Percentiles rank a stretch among this genome's conserved stretches.
Evolutionary conservation across 2,329 filamentous ascomycete species (phyloP).

Genomic region (Xylariaceae sp.): DNA sequence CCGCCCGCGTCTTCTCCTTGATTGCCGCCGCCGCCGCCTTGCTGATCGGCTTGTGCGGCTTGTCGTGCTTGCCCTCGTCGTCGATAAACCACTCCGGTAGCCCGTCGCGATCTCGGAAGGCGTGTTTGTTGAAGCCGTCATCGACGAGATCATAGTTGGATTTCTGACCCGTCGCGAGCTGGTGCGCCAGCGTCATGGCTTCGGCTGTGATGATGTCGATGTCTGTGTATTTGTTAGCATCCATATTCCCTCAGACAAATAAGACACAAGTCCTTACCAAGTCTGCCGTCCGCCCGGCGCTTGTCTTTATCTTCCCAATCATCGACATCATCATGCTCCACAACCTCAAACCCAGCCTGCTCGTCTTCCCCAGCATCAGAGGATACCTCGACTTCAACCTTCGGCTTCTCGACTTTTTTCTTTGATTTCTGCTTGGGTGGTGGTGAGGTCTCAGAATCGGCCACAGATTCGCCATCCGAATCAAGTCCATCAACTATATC

Average conservation of each 20-base stretch:
- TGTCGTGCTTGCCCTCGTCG: slow-evolving; percentile 84
- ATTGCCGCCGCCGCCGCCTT: slow-evolving; percentile 89
- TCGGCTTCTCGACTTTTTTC: slow-evolving; percentile 24
- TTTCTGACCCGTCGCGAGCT: slow-evolving; percentile 84
- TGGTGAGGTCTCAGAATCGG: slow-evolving; percentile 27
- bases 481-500: slow-evolving; percentile 26
- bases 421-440: slow-evolving; percentile 30
- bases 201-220: slow-evolving; percentile 99
- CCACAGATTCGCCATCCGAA: slow-evolving; percentile 35
- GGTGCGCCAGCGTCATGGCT: slow-evolving; percentile 95
- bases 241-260: no score
- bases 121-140: slow-evolving; percentile 90
- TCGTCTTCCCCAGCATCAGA: slow-evolving; percentile 45
- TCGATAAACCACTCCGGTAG: slow-evolving; percentile 98
- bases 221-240: slow-evolving; percentile 52
- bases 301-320: slow-evolving; percentile 71
- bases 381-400: slow-evolving; percentile 18
- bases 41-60: slow-evolving; percentile 82
- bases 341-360: slow-evolving; percentile 61
- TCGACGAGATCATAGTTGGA: slow-evolving; percentile 80
- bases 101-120: slow-evolving; percentile 88
- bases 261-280: slow-evolving; percentile 48
- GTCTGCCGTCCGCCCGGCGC: slow-evolving; percentile 63
- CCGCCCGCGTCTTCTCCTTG: slow-evolving; percentile 88
- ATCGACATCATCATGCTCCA: slow-evolving; percentile 50